These are phyloP conservation scores for Lactarius deliciosus DNA, from an alignment of 768 basidiomycete species.

Conservation along the genomic window DNA sequence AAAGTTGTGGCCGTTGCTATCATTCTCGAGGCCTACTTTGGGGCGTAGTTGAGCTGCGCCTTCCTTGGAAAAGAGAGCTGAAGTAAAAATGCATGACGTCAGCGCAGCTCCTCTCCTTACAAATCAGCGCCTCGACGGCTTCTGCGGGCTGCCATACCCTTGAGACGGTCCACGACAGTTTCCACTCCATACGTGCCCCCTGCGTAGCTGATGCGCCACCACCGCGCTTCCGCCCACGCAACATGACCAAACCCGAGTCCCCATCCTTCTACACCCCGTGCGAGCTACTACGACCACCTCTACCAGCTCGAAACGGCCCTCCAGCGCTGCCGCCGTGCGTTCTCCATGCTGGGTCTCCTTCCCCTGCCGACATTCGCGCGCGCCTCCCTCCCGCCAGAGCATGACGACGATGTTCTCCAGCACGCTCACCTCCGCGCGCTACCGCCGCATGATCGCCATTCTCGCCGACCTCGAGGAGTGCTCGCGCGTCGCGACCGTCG, in stretches of 20 bases:
- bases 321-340: slow-evolving; percentile 51
- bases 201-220: slow-evolving; percentile 26
- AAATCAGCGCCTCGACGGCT: no score
- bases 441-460: slow-evolving; percentile 60
- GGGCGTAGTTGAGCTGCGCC: slow-evolving; percentile 76
- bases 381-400: slow-evolving; percentile 53
- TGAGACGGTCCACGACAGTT: slow-evolving; percentile 30
- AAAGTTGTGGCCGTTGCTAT: slow-evolving; percentile 80
- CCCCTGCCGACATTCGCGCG: slow-evolving; percentile 76
- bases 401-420: slow-evolving; percentile 58
- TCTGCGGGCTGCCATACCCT: slow-evolving; percentile 7
- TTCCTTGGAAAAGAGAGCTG: slow-evolving; percentile 84
- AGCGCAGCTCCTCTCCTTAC: no score
- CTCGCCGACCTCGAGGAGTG: slow-evolving; percentile 68
- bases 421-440: slow-evolving; percentile 65
- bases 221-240: slow-evolving; percentile 10
- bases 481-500: slow-evolving; percentile 56
- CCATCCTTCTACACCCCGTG: slow-evolving; percentile 84
- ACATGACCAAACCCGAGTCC: slow-evolving; percentile 51
- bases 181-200: slow-evolving; percentile 35
- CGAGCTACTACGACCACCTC: slow-evolving; percentile 73
- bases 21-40: slow-evolving; percentile 66
- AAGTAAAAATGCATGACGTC: no score
- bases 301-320: slow-evolving; percentile 65
- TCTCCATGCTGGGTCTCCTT: slow-evolving; percentile 65